Evolutionary conservation across 371 early-diverging fungal genomes (phyloP), one percentile per base, ranked within the genome.

Genomic region (Nematocida sp.): DNA sequence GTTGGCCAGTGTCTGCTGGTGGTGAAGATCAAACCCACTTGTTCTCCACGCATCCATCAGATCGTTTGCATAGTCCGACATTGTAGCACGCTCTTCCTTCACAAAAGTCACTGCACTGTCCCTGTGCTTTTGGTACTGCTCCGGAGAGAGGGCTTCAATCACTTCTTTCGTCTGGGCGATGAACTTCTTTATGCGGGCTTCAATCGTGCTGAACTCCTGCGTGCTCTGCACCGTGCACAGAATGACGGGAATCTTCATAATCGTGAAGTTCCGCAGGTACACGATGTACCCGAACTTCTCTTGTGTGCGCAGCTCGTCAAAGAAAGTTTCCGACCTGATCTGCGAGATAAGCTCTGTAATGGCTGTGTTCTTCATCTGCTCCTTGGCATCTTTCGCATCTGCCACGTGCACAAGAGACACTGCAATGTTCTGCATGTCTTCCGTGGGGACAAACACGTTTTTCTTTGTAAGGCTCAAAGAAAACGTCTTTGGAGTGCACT

Each of bases 211-310:
- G 25, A 77, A 41, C 21, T 23, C 19, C 49, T 62, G 77, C 29
- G 67, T 63, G 36, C 77, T 76, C 46, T 81, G 81, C n/a, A 81
- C 79, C 15, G 54, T 36, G 49, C 70, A 81, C 17, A 40, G 27
- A 21, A 79, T 32, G 40, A 57, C 77, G 11, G 54, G 38, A 19
- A 55, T 40, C 23, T 74, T 25, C 2, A 51, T 21, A 15, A 74
- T 21, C n/a, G 45, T n/a, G 8, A 13, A 37, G 5, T 48, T 40
- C 36, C 19, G 25, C 37, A 62, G 37, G 23, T 19, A 49, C 2
- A 81, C 82, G 23, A 78, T 63, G 62, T 81, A 81, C 60, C 82
- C 82, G 34, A 80, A 74, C 54, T 76, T 57, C 36, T 81, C 82
- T 49, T 78, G 63, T 19, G 82, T 81, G 46, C 82, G 56, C 15